Evolutionary conservation across 345 rosid genomes (phyloP).

Genomic region (Ceriops tagal): DNA sequence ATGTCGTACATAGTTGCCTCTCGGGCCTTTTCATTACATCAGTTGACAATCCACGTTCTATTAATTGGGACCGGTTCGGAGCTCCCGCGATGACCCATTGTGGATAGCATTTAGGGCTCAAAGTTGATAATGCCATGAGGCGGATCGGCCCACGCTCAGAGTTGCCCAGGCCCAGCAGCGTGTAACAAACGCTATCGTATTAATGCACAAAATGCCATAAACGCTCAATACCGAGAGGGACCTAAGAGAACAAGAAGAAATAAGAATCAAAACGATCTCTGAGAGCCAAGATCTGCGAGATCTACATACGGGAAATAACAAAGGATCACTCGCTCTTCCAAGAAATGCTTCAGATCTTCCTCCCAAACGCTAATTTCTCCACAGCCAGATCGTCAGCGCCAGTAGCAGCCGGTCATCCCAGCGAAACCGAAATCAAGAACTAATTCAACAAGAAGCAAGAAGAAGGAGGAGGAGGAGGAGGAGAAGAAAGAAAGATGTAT

Average conservation of each 20-base stretch:
- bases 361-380: neutral
- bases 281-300: neutral
- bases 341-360: constrained; percentile 24
- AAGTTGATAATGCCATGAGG: too few species aligned
- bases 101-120: too few species aligned
- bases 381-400: constrained; percentile 26
- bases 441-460: neutral
- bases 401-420: constrained; percentile 1
- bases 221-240: too few species aligned
- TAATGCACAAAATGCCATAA: neutral
- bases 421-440: constrained; percentile 3
- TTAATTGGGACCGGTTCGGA: too few species aligned
- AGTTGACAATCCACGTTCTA: too few species aligned
- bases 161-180: too few species aligned
- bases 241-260: too few species aligned
- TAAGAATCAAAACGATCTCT: too few species aligned
- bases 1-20: too few species aligned
- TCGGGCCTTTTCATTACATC: too few species aligned
- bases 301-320: neutral
- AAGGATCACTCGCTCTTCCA: neutral
- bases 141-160: too few species aligned
- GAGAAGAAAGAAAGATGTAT: constrained; percentile 51
- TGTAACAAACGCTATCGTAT: neutral
- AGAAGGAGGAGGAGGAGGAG: constrained; percentile 20
- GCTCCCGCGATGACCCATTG: too few species aligned